A percentile compares a stretch with the other conserved stretches of the same genome.
Evolutionary conservation across 257 asterid genomes (phyloP).

Genomic region (Capsicum baccatum): DNA sequence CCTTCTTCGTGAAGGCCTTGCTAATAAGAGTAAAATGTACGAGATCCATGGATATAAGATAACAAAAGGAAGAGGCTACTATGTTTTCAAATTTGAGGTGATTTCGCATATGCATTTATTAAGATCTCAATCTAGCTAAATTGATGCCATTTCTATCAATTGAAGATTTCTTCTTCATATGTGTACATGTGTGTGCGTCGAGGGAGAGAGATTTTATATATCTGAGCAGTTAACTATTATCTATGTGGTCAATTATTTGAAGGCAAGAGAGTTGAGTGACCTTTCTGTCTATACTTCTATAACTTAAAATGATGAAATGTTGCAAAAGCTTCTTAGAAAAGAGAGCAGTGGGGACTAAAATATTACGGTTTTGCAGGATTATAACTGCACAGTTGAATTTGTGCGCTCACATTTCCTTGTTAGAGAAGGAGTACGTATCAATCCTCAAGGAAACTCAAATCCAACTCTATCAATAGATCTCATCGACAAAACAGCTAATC

Average conservation of each 20-base stretch:
- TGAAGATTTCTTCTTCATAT: background rate
- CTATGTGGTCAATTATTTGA: background rate
- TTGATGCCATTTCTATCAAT: background rate
- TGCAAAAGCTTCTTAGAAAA: background rate
- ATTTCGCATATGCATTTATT: background rate
- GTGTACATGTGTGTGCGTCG: background rate
- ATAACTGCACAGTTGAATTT: constrained; percentile 79
- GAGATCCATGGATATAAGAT: constrained; percentile 86
- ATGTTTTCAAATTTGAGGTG: constrained; percentile 89
- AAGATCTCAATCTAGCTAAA: background rate
- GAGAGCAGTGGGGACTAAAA: constrained; percentile 7
- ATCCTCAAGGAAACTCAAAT: constrained; percentile 78
- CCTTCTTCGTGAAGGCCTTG: constrained; percentile 74
- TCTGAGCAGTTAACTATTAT: background rate
- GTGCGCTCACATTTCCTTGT: constrained; percentile 95
- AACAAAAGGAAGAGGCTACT: constrained; percentile 93
- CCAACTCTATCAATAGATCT: constrained; percentile 89
- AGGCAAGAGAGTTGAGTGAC: background rate
- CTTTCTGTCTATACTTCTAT: background rate
- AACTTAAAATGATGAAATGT: background rate
- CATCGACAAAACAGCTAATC: constrained; percentile 76
- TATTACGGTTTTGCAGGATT: constrained; percentile 63
- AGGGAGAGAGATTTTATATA: background rate
- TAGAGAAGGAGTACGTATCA: constrained; percentile 80
- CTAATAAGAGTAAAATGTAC: constrained; percentile 82